phyloP scores from a whole-genome alignment of 225 moss, liverwort and hornwort species.

The Polytrichum formosum region DNA sequence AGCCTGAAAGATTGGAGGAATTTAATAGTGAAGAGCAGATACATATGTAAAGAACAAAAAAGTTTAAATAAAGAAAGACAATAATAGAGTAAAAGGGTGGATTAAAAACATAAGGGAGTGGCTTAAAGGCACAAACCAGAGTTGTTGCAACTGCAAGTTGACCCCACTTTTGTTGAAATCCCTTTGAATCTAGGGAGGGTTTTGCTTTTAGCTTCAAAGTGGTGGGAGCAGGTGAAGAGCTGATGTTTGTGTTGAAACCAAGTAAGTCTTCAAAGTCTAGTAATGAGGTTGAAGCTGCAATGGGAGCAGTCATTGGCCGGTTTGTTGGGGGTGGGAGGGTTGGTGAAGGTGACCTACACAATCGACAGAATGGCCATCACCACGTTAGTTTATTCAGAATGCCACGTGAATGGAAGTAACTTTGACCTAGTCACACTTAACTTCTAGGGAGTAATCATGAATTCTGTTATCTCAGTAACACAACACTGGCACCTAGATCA shows the following conservation, averaged over 20 bases:
- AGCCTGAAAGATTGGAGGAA: too few relatives aligned
- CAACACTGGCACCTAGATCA: too few relatives aligned
- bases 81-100: neutral
- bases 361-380: too few relatives aligned
- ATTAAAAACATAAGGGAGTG: neutral
- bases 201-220: conserved; percentile 76
- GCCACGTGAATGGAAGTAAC: too few relatives aligned
- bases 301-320: conserved; percentile 25
- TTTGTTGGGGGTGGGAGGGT: conserved; percentile 33
- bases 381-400: too few relatives aligned
- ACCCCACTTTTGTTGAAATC: conserved; percentile 92
- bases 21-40: too few relatives aligned
- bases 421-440: too few relatives aligned
- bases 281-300: conserved; percentile 59
- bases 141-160: conserved; percentile 80
- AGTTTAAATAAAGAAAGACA: neutral
- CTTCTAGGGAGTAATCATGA: too few relatives aligned
- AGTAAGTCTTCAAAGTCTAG: conserved; percentile 92
- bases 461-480: too few relatives aligned
- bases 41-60: too few relatives aligned
- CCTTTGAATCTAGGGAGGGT: conserved; percentile 67
- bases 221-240: conserved; percentile 39
- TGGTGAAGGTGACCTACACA: conserved; percentile 49
- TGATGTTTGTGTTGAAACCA: conserved; percentile 48
- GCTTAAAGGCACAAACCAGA: conserved; percentile 44